Evolutionary conservation across 2,329 filamentous ascomycete species (phyloP), one percentile per base, ranked within the genome.

Genomic region (Rutstroemia sp.): DNA sequence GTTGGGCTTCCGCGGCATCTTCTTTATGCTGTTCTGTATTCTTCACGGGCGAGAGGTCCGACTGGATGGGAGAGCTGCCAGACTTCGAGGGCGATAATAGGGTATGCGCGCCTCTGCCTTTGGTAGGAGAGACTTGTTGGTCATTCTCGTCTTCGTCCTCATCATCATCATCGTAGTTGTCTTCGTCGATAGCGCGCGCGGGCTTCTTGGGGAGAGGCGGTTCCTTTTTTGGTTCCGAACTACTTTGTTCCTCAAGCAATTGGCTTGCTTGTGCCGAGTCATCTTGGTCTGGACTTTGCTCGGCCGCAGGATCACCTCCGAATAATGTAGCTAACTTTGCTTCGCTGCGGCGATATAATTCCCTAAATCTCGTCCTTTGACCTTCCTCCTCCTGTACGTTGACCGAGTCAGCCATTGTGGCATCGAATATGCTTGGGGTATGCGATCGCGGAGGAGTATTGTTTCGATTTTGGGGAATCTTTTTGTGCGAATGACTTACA

Each of bases 161-260:
- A 16, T 90, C 87, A 57, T 96, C 91, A 66, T 92, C 88, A 63
- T 87, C 88, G 68, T 92, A 92, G 72, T 92, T 87, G 66, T 91
- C 87, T 70, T 92, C 89, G 65, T 91, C 84, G 78, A 92, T 91
- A 69, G 83, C 78, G 66, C 89, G 81, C 71, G 87, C 87, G 48
- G 83, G 79, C 73, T 88, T 87, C 74, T 94, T 96, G 62, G 67
- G 71, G 67, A 73, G 63, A 76, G 73, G 64, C 69, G 70, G 64
- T 82, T 65, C 61, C 58, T 62, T 62, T 19, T 58, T 75, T 56
- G 79, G 74, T 65, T 81, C 76, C 55, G 75, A 77, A 61, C 73
- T 66, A 58, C 70, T 82, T 78, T 59, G 71, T 71, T 66, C 81
- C 76, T 69, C 82, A 74, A 66, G 74, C 69, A 68, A 69, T 61